Evolutionary conservation across 2,329 filamentous ascomycete genomes (phyloP).

Genomic region (Trichoderma simmonsii): DNA sequence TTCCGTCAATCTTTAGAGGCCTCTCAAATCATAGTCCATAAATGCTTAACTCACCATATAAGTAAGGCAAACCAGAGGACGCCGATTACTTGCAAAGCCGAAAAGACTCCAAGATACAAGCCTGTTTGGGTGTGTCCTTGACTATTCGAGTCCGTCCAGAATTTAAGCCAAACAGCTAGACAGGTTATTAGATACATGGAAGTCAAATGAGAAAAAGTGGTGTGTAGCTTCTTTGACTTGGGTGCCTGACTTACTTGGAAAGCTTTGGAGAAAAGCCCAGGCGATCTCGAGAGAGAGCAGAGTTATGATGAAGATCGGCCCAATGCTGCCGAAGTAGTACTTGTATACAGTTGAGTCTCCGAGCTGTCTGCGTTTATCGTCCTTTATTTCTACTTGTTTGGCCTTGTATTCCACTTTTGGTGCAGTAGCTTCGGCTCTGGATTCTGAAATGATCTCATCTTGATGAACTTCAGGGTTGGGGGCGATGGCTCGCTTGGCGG

Average conservation of each 20-base stretch:
- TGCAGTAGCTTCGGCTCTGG: not conserved
- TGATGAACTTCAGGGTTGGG: not conserved
- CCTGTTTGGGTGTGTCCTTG: not conserved
- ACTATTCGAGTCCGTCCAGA: constrained; percentile 28
- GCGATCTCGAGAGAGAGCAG: constrained; percentile 26
- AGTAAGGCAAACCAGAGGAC: constrained; percentile 5
- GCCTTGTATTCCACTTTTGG: not conserved
- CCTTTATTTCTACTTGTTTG: not conserved
- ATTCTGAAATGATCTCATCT: not conserved
- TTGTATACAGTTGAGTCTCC: constrained; percentile 13
- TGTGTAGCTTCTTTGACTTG: not conserved
- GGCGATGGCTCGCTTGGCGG: not conserved
- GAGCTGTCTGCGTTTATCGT: not conserved
- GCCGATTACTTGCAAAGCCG: constrained; percentile 25
- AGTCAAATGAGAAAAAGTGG: not conserved
- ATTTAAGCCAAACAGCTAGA: constrained; percentile 32
- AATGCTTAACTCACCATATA: not conserved
- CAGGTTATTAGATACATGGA: not conserved
- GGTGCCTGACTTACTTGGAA: constrained; percentile 27
- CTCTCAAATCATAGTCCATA: not conserved
- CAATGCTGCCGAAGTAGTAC: constrained; percentile 15
- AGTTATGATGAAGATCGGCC: not conserved
- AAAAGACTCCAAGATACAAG: constrained; percentile 27
- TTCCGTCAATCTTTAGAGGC: too few species aligned
- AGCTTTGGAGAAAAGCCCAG: constrained; percentile 29